Percentiles rank a stretch among this genome's conserved stretches.
phyloP scores from a whole-genome alignment of 2,329 filamentous ascomycete genomes.

The Gremmenia infestans region DNA sequence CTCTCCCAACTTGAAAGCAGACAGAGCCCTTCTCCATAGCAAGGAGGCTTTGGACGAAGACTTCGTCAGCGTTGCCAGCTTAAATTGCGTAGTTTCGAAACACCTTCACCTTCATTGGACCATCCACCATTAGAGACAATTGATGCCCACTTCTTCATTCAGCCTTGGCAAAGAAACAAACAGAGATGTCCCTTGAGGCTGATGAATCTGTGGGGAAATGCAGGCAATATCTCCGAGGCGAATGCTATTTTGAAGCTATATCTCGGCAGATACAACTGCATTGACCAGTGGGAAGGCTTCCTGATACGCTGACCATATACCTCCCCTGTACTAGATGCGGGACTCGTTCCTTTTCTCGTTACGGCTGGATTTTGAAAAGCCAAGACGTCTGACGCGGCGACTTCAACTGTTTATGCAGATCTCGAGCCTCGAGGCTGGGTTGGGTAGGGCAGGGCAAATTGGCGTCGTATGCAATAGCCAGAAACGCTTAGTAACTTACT shows the following conservation, averaged over 20 bases:
- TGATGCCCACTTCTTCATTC: not conserved
- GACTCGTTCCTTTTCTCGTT: not conserved
- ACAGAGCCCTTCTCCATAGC: not conserved
- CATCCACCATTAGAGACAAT: not conserved
- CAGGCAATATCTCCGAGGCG: not conserved
- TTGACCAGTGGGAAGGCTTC: not conserved
- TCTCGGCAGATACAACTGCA: not conserved
- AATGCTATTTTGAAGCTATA: not conserved
- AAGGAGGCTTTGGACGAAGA: not conserved
- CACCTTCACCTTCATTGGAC: not conserved
- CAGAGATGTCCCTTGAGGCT: not conserved
- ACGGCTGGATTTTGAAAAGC: not conserved
- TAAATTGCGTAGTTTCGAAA: conserved; percentile 3
- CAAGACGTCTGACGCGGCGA: not conserved
- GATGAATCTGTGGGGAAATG: not conserved
- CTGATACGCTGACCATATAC: not conserved
- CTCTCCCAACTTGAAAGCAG: not conserved
- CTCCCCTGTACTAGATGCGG: not conserved
- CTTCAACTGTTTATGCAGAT: not conserved
- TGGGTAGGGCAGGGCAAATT: not conserved
- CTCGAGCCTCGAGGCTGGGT: not conserved
- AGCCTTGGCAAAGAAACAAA: not conserved
- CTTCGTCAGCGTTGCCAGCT: conserved; percentile 9
- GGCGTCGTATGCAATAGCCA: not conserved
- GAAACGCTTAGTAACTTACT: no score